Base-by-base conservation (phyloP, 2,329 filamentous ascomycete species). In the Mollisia scopiformis region DNA sequence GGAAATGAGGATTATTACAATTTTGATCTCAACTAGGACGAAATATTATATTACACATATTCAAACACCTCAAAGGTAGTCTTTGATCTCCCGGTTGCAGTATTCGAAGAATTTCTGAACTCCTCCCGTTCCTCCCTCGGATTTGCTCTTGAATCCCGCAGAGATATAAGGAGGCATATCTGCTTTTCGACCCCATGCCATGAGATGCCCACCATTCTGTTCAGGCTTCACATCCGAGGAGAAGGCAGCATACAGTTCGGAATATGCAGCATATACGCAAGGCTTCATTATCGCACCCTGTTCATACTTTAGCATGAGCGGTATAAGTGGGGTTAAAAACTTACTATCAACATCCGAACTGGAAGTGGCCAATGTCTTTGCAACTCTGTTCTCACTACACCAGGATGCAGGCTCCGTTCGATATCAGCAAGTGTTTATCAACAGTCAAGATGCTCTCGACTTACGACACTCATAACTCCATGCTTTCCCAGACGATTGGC, bases 101-200 rank as follows among this genome's bases (percentile, higher is more conserved):
- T 71, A 78, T 10, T 72, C 68, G 67, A 73, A 75, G 59, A 78
- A 75, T 43, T 64, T 68, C 33, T 68, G 47, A 2, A 71, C 71
- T 31, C 58, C 67, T 6, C 71, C 71, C 16, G 55, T 70, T 6
- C 73, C 72, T 1, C 71, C 71, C 43, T 74, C 66, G 3, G 60
- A 63, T 35, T 68, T 64, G 21, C 60, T 63, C 54, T 67, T 72
- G 1, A 68, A 59, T 13, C 62, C 69, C 0, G 67, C 60, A 2
- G 58, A 61, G 28, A 72, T 53, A 41, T 58, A 63, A 37, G 30
- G 41, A 47, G 62, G 66, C 30, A 71, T 43, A 19, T 61, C 59
- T 41, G 56, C 67, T 57, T 68, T 23, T 21, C 77, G 69, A 8
- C 79, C 78, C 75, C 77, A 82, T 0, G 79, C 78, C 19, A 79